Evolutionary conservation across 2,329 filamentous ascomycete species (phyloP).

Genomic region (Pseudogymnoascus sp.): DNA sequence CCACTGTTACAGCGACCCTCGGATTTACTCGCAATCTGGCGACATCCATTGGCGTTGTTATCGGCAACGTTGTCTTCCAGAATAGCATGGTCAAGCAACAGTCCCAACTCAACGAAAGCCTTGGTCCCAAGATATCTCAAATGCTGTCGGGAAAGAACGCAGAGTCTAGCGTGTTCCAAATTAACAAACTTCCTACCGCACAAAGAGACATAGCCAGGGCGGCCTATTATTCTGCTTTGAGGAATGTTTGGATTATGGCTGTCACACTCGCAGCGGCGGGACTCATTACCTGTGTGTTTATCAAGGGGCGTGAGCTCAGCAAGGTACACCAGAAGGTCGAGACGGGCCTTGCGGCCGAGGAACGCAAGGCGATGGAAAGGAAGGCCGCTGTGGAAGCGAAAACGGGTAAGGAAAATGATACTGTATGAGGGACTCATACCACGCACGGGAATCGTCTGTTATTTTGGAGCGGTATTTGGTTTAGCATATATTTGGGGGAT

Average conservation of each 20-base stretch:
- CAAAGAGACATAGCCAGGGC: constrained; percentile 19
- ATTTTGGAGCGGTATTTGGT: neutral
- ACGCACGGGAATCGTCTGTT: neutral
- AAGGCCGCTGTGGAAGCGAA: constrained; percentile 13
- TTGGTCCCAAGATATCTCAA: constrained; percentile 20
- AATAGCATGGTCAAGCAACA: constrained; percentile 33
- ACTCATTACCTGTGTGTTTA: constrained; percentile 35
- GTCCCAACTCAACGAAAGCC: constrained; percentile 14
- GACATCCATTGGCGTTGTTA: constrained; percentile 39
- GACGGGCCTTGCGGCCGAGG: constrained; percentile 32
- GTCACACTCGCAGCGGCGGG: constrained; percentile 25
- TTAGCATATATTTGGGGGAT: neutral
- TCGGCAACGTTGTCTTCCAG: constrained; percentile 43
- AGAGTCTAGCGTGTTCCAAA: constrained; percentile 23
- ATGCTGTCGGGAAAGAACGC: constrained; percentile 22
- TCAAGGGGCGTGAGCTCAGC: constrained; percentile 37
- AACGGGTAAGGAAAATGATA: constrained; percentile 11
- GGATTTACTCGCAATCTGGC: constrained; percentile 47
- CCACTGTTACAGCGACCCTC: constrained; percentile 59
- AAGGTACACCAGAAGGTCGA: constrained; percentile 43
- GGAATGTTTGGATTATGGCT: constrained; percentile 27
- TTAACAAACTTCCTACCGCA: constrained; percentile 17
- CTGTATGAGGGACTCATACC: neutral
- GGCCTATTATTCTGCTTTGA: constrained; percentile 21
- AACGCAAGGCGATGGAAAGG: constrained; percentile 16